phyloP scores from a whole-genome alignment of 2,329 filamentous ascomycete genomes.

The Lecanicillium sp. region DNA sequence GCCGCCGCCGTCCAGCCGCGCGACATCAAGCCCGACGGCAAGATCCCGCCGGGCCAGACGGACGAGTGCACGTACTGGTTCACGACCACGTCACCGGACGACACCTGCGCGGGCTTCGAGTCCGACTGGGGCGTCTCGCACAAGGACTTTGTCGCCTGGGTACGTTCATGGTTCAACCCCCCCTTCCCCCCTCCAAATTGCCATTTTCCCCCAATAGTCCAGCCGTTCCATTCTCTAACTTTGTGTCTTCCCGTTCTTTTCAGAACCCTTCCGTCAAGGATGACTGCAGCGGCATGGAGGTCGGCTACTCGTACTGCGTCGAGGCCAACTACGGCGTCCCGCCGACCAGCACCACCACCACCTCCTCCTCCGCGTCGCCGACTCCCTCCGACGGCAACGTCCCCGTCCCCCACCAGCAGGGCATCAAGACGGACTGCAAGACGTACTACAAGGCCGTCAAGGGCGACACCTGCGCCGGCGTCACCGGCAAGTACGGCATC shows the following conservation, averaged over 20 bases:
- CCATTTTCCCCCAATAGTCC: too few species aligned
- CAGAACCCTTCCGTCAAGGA: conserved; percentile 15
- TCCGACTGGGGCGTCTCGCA: conserved; percentile 6
- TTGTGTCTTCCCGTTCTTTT: not conserved
- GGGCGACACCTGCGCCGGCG: conserved; percentile 8
- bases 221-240: too few species aligned
- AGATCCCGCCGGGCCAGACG: not conserved
- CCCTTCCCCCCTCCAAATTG: too few species aligned
- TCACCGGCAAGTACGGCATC: conserved; percentile 11
- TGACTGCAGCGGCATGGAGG: conserved; percentile 5
- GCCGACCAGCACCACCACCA: not conserved
- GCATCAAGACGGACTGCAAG: conserved; percentile 13
- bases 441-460: conserved; percentile 8
- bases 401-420: not conserved
- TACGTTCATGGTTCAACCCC: too few species aligned
- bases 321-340: conserved; percentile 7
- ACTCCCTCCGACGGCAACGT: not conserved
- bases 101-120: conserved; percentile 3
- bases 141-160: conserved; percentile 10
- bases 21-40: not conserved
- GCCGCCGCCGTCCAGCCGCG: not conserved
- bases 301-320: conserved; percentile 14
- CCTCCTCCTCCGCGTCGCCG: not conserved
- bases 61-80: conserved; percentile 8
- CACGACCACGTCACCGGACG: not conserved